These are phyloP conservation scores for Phlyctochytrium planicorne DNA, from an alignment of 192 early-diverging fungal genomes.

Conservation along the genomic window DNA sequence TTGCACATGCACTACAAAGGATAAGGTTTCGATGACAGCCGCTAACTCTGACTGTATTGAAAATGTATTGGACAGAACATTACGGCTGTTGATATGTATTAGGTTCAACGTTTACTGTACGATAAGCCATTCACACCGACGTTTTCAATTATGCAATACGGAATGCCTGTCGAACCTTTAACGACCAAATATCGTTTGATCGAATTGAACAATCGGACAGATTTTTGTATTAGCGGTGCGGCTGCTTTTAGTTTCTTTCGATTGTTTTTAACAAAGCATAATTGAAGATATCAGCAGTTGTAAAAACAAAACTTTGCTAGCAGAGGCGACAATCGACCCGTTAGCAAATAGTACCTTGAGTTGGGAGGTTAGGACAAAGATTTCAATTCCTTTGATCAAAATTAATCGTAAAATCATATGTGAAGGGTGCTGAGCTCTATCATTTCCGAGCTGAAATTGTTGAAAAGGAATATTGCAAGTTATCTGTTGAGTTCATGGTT, in stretches of 20 bases:
- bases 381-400: neutral
- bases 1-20: slow-evolving; percentile 14
- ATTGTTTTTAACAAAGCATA: too few species aligned
- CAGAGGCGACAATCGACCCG: slow-evolving; percentile 19
- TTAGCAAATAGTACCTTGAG: neutral
- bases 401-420: neutral
- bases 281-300: slow-evolving; percentile 12
- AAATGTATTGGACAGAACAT: slow-evolving; percentile 6
- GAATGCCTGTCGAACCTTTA: neutral
- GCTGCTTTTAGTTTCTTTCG: too few species aligned
- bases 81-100: neutral
- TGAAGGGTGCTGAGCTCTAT: slow-evolving; percentile 17
- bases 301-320: neutral
- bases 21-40: slow-evolving; percentile 4
- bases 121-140: slow-evolving; percentile 14
- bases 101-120: slow-evolving; percentile 20
- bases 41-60: slow-evolving; percentile 22
- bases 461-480: slow-evolving; percentile 19
- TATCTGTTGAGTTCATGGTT: slow-evolving; percentile 7
- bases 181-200: slow-evolving; percentile 11
- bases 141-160: slow-evolving; percentile 7
- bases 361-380: slow-evolving; percentile 14
- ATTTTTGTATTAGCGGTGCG: slow-evolving; percentile 23
- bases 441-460: slow-evolving; percentile 24
- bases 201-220: slow-evolving; percentile 28